phyloP scores from a whole-genome alignment of 768 basidiomycete genomes.

The Tylopilus intermedius region DNA sequence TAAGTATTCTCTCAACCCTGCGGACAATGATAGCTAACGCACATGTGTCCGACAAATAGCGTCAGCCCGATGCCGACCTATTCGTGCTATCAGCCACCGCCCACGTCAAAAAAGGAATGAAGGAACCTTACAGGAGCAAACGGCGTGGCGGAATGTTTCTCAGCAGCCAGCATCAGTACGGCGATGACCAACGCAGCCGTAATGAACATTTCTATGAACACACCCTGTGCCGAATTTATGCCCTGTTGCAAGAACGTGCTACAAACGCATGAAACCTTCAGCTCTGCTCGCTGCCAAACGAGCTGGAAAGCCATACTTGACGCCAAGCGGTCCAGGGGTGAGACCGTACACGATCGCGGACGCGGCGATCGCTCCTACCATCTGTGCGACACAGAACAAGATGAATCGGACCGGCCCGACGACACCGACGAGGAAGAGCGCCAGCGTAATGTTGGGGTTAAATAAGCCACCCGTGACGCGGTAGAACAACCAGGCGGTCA shows the following conservation, averaged over 20 bases:
- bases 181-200: slow-evolving; percentile 55
- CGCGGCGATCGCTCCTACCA: slow-evolving; percentile 55
- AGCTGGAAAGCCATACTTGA: slow-evolving; percentile 39
- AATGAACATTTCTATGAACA: slow-evolving; percentile 72
- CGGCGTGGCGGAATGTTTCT: slow-evolving; percentile 61
- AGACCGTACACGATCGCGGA: slow-evolving; percentile 51
- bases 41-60: slow-evolving; percentile 60
- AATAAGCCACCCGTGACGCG: slow-evolving; percentile 61
- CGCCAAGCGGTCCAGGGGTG: slow-evolving; percentile 49
- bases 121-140: slow-evolving; percentile 54
- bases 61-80: slow-evolving; percentile 65
- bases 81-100: slow-evolving; percentile 1
- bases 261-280: slow-evolving; percentile 5
- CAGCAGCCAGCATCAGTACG: slow-evolving; percentile 70
- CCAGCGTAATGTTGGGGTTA: slow-evolving; percentile 59
- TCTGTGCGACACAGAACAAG: slow-evolving; percentile 57
- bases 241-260: slow-evolving; percentile 47
- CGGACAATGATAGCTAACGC: slow-evolving; percentile 13
- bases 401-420: slow-evolving; percentile 53
- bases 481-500: slow-evolving; percentile 66
- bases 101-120: neutral
- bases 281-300: neutral
- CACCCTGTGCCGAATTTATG: slow-evolving; percentile 50
- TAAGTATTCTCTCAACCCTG: neutral
- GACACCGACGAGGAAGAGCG: slow-evolving; percentile 53